Conservation (phyloP, 176 grass and related monocot genomes). For the Phoenix roebelenii region DNA sequence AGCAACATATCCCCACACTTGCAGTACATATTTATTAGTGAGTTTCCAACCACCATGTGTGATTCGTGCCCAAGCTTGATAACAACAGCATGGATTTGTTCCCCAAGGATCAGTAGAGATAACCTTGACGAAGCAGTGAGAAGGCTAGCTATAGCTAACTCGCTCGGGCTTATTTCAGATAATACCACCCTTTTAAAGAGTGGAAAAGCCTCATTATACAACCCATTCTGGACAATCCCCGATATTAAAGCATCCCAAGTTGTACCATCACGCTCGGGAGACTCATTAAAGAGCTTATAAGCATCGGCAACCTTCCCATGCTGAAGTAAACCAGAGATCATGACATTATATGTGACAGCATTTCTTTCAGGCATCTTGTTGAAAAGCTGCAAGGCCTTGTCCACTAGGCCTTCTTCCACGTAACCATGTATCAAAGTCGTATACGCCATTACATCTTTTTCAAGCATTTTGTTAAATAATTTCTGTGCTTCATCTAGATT, state of each 20-base stretch:
- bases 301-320: slow-evolving; percentile 48
- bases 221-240: slow-evolving; percentile 42
- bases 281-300: slow-evolving; percentile 46
- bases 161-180: slow-evolving; percentile 33
- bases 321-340: slow-evolving; percentile 58
- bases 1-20: slow-evolving; percentile 46
- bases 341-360: slow-evolving; percentile 44
- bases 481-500: slow-evolving; percentile 41
- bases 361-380: slow-evolving; percentile 37
- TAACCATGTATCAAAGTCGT: slow-evolving; percentile 62
- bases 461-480: slow-evolving; percentile 39
- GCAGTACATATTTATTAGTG: slow-evolving; percentile 56
- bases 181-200: slow-evolving; percentile 48
- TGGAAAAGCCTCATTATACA: slow-evolving; percentile 33
- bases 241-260: slow-evolving; percentile 51
- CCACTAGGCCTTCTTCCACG: slow-evolving; percentile 40
- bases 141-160: slow-evolving; percentile 44
- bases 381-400: slow-evolving; percentile 47
- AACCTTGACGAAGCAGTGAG: slow-evolving; percentile 39
- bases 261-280: slow-evolving; percentile 29
- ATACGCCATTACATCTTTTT: slow-evolving; percentile 36
- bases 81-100: slow-evolving; percentile 37
- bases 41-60: slow-evolving; percentile 42
- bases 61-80: slow-evolving; percentile 41
- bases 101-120: slow-evolving; percentile 39